These are phyloP conservation scores for Populus hybrid DNA, from an alignment of 441 rosid genomes.

Conservation along the genomic window DNA sequence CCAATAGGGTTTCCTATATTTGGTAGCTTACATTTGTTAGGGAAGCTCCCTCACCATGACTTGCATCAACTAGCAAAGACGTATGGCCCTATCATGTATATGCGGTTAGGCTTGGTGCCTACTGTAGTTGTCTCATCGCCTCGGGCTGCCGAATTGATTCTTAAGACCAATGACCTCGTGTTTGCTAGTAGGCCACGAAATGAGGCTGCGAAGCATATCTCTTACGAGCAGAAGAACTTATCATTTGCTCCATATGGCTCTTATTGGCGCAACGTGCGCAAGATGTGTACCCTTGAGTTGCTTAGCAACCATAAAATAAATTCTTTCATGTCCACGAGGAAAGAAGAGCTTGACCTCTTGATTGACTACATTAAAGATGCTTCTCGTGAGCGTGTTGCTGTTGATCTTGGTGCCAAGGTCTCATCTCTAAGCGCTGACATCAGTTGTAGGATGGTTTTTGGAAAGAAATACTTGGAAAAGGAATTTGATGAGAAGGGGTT, in stretches of 20 bases:
- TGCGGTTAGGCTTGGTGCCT: slow-evolving; percentile 35
- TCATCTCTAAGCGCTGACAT: slow-evolving; percentile 29
- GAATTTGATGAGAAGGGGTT: slow-evolving; percentile 40
- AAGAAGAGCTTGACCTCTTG: slow-evolving; percentile 33
- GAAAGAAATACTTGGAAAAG: slow-evolving; percentile 37
- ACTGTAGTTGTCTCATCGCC: slow-evolving; percentile 44
- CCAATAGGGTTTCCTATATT: slow-evolving; percentile 47
- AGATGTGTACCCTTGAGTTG: slow-evolving; percentile 44
- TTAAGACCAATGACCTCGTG: slow-evolving; percentile 40
- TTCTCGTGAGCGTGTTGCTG: neutral
- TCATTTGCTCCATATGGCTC: slow-evolving; percentile 34
- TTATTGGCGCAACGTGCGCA: slow-evolving; percentile 43
- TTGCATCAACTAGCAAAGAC: slow-evolving; percentile 32
- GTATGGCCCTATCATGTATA: slow-evolving; percentile 44
- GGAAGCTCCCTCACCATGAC: slow-evolving; percentile 37
- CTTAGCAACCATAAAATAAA: slow-evolving; percentile 31
- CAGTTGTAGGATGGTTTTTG: slow-evolving; percentile 46
- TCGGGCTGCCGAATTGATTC: slow-evolving; percentile 37
- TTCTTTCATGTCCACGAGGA: slow-evolving; percentile 31
- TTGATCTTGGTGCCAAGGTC: slow-evolving; percentile 35
- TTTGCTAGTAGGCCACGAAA: slow-evolving; percentile 39
- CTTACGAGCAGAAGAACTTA: slow-evolving; percentile 32
- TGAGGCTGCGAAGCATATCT: slow-evolving; percentile 26
- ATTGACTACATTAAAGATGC: slow-evolving; percentile 24
- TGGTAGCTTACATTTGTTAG: slow-evolving; percentile 42